Conservation (phyloP, 805 yeast species). For the Torulaspora quercuum region DNA sequence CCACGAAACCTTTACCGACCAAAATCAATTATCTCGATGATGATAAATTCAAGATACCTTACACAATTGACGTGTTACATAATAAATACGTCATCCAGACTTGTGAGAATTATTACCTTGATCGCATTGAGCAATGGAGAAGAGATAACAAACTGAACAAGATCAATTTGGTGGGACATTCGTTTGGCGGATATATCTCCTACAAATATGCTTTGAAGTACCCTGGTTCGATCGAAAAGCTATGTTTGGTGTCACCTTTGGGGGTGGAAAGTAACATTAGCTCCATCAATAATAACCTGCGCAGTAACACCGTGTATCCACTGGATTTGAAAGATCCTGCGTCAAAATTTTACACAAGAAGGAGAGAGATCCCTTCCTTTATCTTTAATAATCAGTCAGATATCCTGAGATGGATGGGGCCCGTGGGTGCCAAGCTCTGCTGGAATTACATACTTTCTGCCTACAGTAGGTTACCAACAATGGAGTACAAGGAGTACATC, state of each 20-base stretch:
- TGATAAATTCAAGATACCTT: conserved; percentile 21
- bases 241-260: conserved; percentile 68
- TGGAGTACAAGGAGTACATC: conserved; percentile 28
- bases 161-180: conserved; percentile 69
- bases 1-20: conserved; percentile 12
- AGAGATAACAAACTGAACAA: conserved; percentile 43
- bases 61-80: conserved; percentile 19
- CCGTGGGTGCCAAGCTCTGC: conserved; percentile 40
- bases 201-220: conserved; percentile 58
- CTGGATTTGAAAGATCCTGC: conserved; percentile 42
- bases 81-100: conserved; percentile 28
- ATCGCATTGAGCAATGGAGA: conserved; percentile 67
- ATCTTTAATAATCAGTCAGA: conserved; percentile 42
- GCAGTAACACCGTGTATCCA: conserved; percentile 19
- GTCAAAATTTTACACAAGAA: conserved; percentile 38
- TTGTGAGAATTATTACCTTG: conserved; percentile 55
- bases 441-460: conserved; percentile 35
- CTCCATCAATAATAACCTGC: conserved; percentile 44
- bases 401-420: conserved; percentile 46
- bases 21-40: conserved; percentile 37
- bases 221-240: conserved; percentile 50
- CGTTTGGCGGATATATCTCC: conserved; percentile 74
- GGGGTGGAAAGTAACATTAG: conserved; percentile 71
- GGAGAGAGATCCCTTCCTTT: conserved; percentile 31
- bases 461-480: conserved; percentile 30